Evolutionary conservation across 1,284 basidiomycete genomes (phyloP), one percentile per base, ranked within the genome.

Genomic region (Trametes pubescens): DNA sequence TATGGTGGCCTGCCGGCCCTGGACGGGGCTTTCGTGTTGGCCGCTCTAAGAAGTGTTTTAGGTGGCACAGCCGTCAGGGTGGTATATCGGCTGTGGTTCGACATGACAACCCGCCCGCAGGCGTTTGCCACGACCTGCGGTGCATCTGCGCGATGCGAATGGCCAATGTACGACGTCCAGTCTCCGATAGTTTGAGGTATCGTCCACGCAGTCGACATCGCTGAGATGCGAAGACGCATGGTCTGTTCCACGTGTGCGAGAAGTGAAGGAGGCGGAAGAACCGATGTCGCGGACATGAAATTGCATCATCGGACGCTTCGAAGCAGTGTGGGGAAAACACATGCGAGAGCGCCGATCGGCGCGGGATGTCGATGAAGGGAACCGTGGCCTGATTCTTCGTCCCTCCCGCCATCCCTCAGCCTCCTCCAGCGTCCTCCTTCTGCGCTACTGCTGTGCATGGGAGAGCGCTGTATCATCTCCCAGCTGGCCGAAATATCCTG

Each of bases 321-420:
- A 24, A 24, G 10, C 44, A 44, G 21, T 61, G 62, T 29, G 64
- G 67, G 59, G 67, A 65, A 68, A 68, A 65, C 64, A 68, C 66
- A 68, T 68, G 66, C 61, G 11, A 51, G 52, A 16, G 38, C 46
- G 21, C 35, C 56, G 56, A 57, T 57, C 56, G 29, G 44, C 29
- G 54, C 24, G 53, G 58, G 59, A 62, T 61, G 52, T n/a, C n/a
- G n/a, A n/a, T n/a, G n/a, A 49, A 57, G 52, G 46, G 49, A 59
- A 57, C 55, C 61, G 59, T 59, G 63, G 55, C 35, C 52, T 32
- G 29, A 40, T 40, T 53, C 57, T 22, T 14, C 6, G 11, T 21
- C 26, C 24, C 24, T 9, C 22, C 38, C 44, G 22, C 22, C 48
- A 44, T 32, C 40, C 46, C 52, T 26, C 13, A n/a, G n/a, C n/a